Evolutionary conservation across 129 eudicot genomes (phyloP).

Genomic region (Dittrichia graveolens): DNA sequence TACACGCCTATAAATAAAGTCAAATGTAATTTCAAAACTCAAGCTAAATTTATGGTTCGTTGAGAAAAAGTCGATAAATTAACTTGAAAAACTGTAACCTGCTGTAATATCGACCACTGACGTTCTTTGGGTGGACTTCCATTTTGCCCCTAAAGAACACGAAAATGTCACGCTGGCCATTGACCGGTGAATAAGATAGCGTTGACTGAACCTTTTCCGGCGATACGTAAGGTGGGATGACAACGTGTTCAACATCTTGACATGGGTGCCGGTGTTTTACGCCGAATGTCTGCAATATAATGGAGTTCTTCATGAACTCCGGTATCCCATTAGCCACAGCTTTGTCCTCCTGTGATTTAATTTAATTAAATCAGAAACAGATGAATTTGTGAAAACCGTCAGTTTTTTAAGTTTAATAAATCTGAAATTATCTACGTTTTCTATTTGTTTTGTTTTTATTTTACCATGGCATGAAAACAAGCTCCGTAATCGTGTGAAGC

Average conservation of each 20-base stretch:
- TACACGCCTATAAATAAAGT: constrained; percentile 48
- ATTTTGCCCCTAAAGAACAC: constrained; percentile 91
- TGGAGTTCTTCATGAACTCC: constrained; percentile 64
- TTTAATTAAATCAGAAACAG: too few relatives aligned
- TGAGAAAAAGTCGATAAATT: neutral
- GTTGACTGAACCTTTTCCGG: constrained; percentile 65
- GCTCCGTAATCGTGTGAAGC: constrained; percentile 95
- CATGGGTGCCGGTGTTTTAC: constrained; percentile 74
- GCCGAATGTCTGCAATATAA: constrained; percentile 82
- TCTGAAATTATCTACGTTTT: neutral
- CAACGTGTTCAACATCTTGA: constrained; percentile 74
- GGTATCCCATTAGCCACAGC: constrained; percentile 86
- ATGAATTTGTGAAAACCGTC: too few relatives aligned
- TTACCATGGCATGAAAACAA: constrained; percentile 90
- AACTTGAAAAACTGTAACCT: constrained; percentile 47
- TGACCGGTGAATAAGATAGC: constrained; percentile 41
- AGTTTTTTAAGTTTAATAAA: neutral
- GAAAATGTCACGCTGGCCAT: constrained; percentile 74
- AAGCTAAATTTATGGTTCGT: neutral
- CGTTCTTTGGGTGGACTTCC: constrained; percentile 90
- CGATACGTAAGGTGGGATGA: constrained; percentile 76
- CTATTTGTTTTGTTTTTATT: neutral
- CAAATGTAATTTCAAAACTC: neutral
- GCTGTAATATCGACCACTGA: constrained; percentile 92
- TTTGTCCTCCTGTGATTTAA: constrained; percentile 70